A percentile compares a stretch with the other conserved stretches of the same genome.
These are phyloP conservation scores for Mallotus japonicus DNA, from an alignment of 441 rosid genomes.

Conservation along the genomic window DNA sequence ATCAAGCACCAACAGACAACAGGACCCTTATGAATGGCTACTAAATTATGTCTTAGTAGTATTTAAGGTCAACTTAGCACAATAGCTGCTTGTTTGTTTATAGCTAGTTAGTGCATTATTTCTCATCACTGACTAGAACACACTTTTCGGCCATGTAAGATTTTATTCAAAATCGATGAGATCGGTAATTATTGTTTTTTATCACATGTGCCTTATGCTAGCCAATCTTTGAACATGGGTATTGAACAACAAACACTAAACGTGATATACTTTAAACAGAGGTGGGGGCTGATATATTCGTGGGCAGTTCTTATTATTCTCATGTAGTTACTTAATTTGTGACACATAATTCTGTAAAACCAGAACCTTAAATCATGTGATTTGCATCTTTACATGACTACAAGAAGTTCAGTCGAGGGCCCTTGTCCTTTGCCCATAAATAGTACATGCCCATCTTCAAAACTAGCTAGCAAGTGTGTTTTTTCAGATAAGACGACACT, in stretches of 20 bases:
- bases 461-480: neutral
- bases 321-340: neutral
- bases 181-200: neutral
- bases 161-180: neutral
- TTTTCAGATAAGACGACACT: neutral
- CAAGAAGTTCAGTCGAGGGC: slow-evolving; percentile 21
- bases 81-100: slow-evolving; percentile 4
- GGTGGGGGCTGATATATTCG: slow-evolving; percentile 4
- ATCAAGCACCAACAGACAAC: slow-evolving; percentile 5
- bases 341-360: neutral
- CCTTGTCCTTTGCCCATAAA: neutral
- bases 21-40: slow-evolving; percentile 21
- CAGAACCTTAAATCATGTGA: slow-evolving; percentile 28
- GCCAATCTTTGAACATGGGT: neutral
- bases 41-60: neutral
- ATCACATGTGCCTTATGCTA: neutral
- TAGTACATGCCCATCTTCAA: neutral
- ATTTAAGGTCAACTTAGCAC: slow-evolving; percentile 11
- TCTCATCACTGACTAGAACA: neutral
- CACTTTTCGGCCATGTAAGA: slow-evolving; percentile 1
- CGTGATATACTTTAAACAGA: neutral
- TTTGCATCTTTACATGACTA: slow-evolving; percentile 14
- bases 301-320: neutral
- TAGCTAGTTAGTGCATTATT: neutral
- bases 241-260: neutral